Evolutionary conservation across 192 early-diverging fungal species (phyloP).

Genomic region (Coemansia sp.): DNA sequence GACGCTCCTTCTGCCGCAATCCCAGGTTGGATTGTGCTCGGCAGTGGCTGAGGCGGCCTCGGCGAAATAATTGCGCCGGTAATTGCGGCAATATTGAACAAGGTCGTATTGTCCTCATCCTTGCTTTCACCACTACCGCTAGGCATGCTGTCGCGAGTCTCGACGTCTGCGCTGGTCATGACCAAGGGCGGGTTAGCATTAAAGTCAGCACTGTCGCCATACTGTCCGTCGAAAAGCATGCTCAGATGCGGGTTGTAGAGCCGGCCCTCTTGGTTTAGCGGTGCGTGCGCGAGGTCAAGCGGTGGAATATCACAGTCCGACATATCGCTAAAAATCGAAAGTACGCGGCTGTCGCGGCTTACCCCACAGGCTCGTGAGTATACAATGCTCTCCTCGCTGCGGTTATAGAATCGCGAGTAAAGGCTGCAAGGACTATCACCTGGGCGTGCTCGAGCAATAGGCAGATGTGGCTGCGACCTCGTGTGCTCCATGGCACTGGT

Average conservation of each 20-base stretch:
- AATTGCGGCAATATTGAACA: conserved; percentile 26
- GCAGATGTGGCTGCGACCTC: background rate
- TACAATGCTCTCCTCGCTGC: conserved; percentile 13
- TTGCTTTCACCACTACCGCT: conserved; percentile 7
- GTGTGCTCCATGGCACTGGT: background rate
- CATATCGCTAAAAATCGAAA: conserved; percentile 35
- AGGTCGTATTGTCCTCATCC: conserved; percentile 22
- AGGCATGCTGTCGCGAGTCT: background rate
- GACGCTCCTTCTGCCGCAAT: background rate
- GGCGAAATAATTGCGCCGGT: conserved; percentile 20
- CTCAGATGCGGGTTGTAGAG: conserved; percentile 14
- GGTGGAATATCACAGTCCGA: conserved; percentile 24
- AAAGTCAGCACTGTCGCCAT: conserved; percentile 1
- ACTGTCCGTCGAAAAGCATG: conserved; percentile 34
- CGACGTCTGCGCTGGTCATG: background rate
- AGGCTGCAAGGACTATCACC: conserved; percentile 7
- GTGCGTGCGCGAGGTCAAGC: conserved; percentile 10
- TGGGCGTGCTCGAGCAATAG: background rate
- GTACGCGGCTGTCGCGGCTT: conserved; percentile 15
- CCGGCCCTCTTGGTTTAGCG: conserved; percentile 1
- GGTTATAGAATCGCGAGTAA: background rate
- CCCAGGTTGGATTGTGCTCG: background rate
- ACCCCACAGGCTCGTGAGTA: conserved; percentile 11
- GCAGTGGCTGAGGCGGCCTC: conserved; percentile 4
- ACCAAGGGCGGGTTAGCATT: background rate